Percentiles rank a stretch among this genome's conserved stretches.
Conservation (phyloP, 2,329 filamentous ascomycete genomes). For the Aureobasidium vineae region DNA sequence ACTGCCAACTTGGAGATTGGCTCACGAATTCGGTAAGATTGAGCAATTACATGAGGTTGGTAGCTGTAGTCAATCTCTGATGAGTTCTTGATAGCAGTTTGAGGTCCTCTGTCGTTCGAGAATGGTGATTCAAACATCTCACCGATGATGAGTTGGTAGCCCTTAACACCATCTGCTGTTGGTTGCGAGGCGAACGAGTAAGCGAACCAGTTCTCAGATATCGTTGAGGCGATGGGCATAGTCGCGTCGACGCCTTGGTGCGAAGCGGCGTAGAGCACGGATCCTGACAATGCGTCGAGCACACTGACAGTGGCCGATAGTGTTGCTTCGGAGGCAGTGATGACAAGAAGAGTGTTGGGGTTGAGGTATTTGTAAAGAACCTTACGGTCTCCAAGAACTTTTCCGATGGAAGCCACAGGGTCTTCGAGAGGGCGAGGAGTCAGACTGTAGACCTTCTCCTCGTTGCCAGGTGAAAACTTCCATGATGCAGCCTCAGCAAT, state of each 20-base stretch:
- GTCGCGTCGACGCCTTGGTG: slow-evolving; percentile 71
- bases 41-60: slow-evolving; percentile 72
- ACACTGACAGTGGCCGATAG: slow-evolving; percentile 70
- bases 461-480: slow-evolving; percentile 66
- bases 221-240: slow-evolving; percentile 70
- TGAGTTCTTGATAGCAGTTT: slow-evolving; percentile 66
- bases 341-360: slow-evolving; percentile 76
- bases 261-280: slow-evolving; percentile 68
- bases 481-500: slow-evolving; percentile 50
- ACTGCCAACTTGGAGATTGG: slow-evolving; percentile 78
- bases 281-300: slow-evolving; percentile 81
- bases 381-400: slow-evolving; percentile 85
- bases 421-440: slow-evolving; percentile 71
- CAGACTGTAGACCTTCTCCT: slow-evolving; percentile 67
- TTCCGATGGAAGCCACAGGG: slow-evolving; percentile 90
- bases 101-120: slow-evolving; percentile 78
- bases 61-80: slow-evolving; percentile 69
- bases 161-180: slow-evolving; percentile 61
- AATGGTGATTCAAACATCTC: slow-evolving; percentile 87
- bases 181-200: slow-evolving; percentile 69
- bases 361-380: slow-evolving; percentile 98
- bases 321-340: slow-evolving; percentile 60
- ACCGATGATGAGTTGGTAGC: slow-evolving; percentile 79
- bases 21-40: slow-evolving; percentile 76
- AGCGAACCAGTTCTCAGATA: slow-evolving; percentile 94